phyloP scores from a whole-genome alignment of 2,329 filamentous ascomycete genomes.

The Aspergillus nomiae region DNA sequence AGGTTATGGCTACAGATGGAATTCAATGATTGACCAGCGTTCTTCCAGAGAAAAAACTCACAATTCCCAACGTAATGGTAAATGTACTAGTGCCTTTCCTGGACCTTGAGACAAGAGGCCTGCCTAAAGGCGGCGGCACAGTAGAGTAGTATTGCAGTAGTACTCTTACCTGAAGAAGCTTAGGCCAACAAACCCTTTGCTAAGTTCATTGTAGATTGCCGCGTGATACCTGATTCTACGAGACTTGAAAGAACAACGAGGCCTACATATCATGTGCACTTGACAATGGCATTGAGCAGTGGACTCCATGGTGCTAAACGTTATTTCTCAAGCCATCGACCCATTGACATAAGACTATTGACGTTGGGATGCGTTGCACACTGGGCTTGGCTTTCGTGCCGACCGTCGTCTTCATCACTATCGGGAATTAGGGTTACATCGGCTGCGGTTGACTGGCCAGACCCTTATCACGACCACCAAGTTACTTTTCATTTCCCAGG shows the following conservation, averaged over 20 bases:
- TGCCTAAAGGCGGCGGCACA: too few species aligned
- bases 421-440: not conserved
- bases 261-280: not conserved
- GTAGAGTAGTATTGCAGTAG: too few species aligned
- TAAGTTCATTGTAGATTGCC: not conserved
- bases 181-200: not conserved
- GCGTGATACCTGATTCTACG: not conserved
- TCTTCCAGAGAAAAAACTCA: not conserved
- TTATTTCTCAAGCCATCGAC: not conserved
- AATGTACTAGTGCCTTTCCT: not conserved
- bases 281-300: not conserved
- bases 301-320: not conserved
- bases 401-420: too few species aligned
- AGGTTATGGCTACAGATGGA: too few species aligned
- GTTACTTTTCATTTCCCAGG: not conserved
- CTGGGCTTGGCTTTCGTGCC: not conserved
- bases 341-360: not conserved
- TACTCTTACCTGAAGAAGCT: not conserved
- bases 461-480: not conserved
- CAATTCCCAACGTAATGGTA: not conserved
- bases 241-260: not conserved
- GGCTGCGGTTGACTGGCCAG: not conserved
- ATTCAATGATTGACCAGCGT: not conserved
- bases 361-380: not conserved
- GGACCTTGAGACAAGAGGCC: too few species aligned